Base-by-base conservation (phyloP, 164 flowering plant species). In the Annona cherimola region DNA sequence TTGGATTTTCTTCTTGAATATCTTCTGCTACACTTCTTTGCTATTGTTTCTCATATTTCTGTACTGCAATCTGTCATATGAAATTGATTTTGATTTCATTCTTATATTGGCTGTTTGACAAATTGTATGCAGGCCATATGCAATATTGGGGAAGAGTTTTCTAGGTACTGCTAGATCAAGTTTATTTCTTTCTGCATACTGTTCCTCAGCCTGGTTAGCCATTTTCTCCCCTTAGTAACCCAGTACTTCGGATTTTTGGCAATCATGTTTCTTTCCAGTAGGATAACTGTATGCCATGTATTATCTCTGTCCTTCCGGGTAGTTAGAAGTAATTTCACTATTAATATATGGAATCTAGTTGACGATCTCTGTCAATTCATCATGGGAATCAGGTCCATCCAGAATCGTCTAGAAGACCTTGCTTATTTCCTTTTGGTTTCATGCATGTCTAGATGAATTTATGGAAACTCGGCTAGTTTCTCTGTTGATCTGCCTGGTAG, bases 131-230 rank as follows among this genome's bases (percentile, higher is more conserved):
- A 93, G 99, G 84, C 91, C 94, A 40, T 71, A 63, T 76, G 77
- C 84, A 65, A 90, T 95, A 76, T 77, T 93, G 73, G 88, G 85
- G 42, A 95, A 91, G 81, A 83, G 94, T 70, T 81, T 90, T 72
- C 74, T 93, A 54, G 99, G 99, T 59, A 93, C 90, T 59, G 93
- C 97, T 71, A 87, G 98, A 81, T 95, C 99, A 69, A 93, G 99
- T 86, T 81, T 95, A 80, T 95, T 95, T 79, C 87, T 95, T 19
- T 93, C 99, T 54, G 82, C 67, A 45, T 95, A 95, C 69, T 91
- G 97, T 78, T 71, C 98, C 73, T 91, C 99, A 72, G 98, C 98
- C 78, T 95, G 99, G 99, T 91, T 73, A 83, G 93, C 40, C 43
- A 74, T 77, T 66, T 60, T 55, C 79, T 5, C 65, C 61, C 39